These are phyloP conservation scores for Pleurotus djamor DNA, from an alignment of 768 basidiomycete genomes.

Conservation along the genomic window DNA sequence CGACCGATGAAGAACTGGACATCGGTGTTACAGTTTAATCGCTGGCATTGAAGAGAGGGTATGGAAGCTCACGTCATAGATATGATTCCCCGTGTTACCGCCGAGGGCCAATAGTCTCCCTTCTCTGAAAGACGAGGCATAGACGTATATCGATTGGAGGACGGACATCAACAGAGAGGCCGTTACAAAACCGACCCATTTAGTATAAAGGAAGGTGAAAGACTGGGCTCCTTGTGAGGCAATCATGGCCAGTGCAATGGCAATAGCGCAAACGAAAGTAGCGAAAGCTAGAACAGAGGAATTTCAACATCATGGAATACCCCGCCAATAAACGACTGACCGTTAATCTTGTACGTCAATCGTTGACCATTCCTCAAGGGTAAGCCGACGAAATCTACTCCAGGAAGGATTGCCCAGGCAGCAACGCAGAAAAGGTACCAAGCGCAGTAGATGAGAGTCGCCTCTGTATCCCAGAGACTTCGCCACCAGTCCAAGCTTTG, in stretches of 20 bases:
- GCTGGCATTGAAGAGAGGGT: neutral
- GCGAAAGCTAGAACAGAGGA: slow-evolving; percentile 60
- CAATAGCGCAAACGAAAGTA: slow-evolving; percentile 79
- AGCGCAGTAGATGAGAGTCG: slow-evolving; percentile 69
- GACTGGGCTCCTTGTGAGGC: slow-evolving; percentile 69
- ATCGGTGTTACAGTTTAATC: neutral
- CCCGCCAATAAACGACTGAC: slow-evolving; percentile 36
- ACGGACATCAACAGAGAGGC: slow-evolving; percentile 78
- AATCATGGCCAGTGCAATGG: slow-evolving; percentile 68
- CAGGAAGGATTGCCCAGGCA: slow-evolving; percentile 78
- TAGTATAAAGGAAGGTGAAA: slow-evolving; percentile 88
- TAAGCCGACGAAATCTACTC: slow-evolving; percentile 66
- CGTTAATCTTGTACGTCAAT: slow-evolving; percentile 92
- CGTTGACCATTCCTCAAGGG: slow-evolving; percentile 70
- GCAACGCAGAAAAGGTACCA: slow-evolving; percentile 88
- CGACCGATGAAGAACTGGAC: slow-evolving; percentile 87
- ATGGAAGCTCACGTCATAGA: slow-evolving; percentile 76
- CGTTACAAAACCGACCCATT: slow-evolving; percentile 86
- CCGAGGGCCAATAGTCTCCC: slow-evolving; percentile 81
- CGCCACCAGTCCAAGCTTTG: slow-evolving; percentile 62
- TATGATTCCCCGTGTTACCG: slow-evolving; percentile 80
- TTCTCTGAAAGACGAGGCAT: slow-evolving; percentile 62
- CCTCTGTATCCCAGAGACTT: slow-evolving; percentile 79
- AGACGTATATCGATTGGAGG: slow-evolving; percentile 69
- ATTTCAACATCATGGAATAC: neutral